These are phyloP conservation scores for Colletotrichum spinosum DNA, from an alignment of 2,329 filamentous ascomycete species.

Conservation along the genomic window DNA sequence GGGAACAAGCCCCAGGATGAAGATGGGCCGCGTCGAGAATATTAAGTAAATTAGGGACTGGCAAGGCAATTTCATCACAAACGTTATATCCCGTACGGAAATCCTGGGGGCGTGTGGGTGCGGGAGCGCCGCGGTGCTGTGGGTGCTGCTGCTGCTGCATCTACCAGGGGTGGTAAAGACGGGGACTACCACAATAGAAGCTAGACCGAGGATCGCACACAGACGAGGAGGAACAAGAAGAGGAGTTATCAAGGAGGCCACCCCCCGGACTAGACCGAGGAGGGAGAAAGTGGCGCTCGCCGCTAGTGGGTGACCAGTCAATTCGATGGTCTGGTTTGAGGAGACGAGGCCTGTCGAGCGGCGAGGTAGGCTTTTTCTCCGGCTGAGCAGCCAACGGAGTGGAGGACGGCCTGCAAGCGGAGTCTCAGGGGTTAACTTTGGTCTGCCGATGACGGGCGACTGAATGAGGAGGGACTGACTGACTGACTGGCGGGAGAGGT, in stretches of 20 bases:
- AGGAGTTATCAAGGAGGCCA: background rate
- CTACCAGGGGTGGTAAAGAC: constrained; percentile 21
- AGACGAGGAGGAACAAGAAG: constrained; percentile 10
- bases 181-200: constrained; percentile 6
- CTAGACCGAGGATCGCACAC: constrained; percentile 29
- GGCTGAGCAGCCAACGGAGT: constrained; percentile 33
- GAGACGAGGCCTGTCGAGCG: constrained; percentile 4
- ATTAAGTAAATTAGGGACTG: constrained; percentile 35
- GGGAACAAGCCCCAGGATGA: background rate
- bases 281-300: constrained; percentile 32
- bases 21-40: constrained; percentile 14
- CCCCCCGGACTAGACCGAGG: constrained; percentile 27
- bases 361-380: constrained; percentile 11
- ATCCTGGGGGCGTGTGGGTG: constrained; percentile 21
- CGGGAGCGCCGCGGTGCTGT: background rate
- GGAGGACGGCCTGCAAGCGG: constrained; percentile 15
- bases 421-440: constrained; percentile 15
- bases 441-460: constrained; percentile 1
- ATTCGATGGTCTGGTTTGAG: background rate
- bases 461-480: constrained; percentile 6
- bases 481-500: background rate
- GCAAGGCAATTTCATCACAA: constrained; percentile 34
- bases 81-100: constrained; percentile 31
- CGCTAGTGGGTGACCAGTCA: constrained; percentile 28
- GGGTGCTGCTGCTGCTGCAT: constrained; percentile 5